Conservation (phyloP, 2,329 filamentous ascomycete genomes). For the Nothophaeocryptopus gaeumannii region DNA sequence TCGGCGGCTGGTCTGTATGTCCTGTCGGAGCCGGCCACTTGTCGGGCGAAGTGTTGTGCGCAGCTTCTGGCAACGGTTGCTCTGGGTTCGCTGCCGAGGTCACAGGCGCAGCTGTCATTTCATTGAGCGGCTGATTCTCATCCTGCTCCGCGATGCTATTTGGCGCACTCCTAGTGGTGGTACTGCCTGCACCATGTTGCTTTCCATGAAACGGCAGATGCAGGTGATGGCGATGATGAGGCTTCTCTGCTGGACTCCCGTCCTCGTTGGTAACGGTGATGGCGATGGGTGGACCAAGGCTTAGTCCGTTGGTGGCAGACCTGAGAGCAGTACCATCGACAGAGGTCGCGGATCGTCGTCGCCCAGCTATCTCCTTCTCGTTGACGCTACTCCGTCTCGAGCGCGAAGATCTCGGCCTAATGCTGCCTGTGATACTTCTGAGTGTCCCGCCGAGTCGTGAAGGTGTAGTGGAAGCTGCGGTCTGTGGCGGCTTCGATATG, state of each 20-base stretch:
- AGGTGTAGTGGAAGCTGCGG: conserved; percentile 22
- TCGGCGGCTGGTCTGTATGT: conserved; percentile 41
- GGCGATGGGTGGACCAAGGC: conserved; percentile 53
- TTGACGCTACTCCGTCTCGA: conserved; percentile 38
- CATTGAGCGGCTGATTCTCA: conserved; percentile 17
- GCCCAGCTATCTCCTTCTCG: conserved; percentile 39
- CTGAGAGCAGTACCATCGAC: conserved; percentile 22
- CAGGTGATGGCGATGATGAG: conserved; percentile 37
- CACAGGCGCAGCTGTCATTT: conserved; percentile 6
- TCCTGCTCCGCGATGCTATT: conserved; percentile 13
- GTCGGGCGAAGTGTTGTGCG: conserved; percentile 40
- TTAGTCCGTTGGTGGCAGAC: conserved; percentile 18
- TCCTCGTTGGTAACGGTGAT: conserved; percentile 75
- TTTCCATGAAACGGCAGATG: conserved; percentile 33
- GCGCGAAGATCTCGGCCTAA: conserved; percentile 48
- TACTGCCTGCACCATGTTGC: conserved; percentile 10
- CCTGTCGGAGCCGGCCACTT: conserved; percentile 38
- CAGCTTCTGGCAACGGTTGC: conserved; percentile 36
- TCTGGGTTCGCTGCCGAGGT: conserved; percentile 23
- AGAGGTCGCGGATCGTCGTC: conserved; percentile 20
- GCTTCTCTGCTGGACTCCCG: conserved; percentile 34
- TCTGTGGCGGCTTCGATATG: conserved; percentile 50
- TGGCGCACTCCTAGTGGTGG: conserved; percentile 12
- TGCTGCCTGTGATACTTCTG: conserved; percentile 64
- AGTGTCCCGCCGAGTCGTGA: conserved; percentile 37